A percentile compares a stretch with the other conserved stretches of the same genome.
Evolutionary conservation across 768 basidiomycete genomes (phyloP).

Genomic region (Hysterangium stoloniferum): DNA sequence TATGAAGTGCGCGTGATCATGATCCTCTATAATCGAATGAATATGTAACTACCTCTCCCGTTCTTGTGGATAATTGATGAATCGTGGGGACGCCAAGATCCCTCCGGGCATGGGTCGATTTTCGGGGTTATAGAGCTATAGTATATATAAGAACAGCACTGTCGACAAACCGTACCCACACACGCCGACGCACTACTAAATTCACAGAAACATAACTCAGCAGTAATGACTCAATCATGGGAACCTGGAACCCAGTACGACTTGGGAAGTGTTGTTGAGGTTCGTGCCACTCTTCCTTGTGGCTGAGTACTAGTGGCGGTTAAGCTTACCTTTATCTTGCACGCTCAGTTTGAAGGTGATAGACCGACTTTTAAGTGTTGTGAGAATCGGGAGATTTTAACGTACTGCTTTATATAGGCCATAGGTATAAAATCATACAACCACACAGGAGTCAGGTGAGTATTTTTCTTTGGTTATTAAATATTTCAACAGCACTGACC

Average conservation of each 20-base stretch:
- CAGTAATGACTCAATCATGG: constrained; percentile 46
- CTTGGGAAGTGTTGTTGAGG: constrained; percentile 48
- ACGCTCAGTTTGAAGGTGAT: constrained; percentile 5
- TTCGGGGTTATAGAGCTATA: no score
- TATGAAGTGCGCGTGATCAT: no score
- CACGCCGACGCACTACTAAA: background rate
- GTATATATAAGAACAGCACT: no score
- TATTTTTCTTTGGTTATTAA: background rate
- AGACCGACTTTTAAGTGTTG: no score
- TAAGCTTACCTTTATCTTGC: no score
- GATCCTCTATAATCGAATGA: no score
- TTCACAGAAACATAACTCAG: background rate
- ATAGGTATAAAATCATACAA: constrained; percentile 63
- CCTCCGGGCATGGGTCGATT: no score
- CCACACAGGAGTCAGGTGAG: constrained; percentile 60
- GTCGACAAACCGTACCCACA: no score
- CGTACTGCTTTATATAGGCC: constrained; percentile 28
- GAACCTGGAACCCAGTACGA: constrained; percentile 57
- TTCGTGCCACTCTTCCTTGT: constrained; percentile 17
- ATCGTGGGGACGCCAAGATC: no score
- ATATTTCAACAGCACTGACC: constrained; percentile 1
- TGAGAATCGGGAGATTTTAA: background rate
- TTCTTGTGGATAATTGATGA: no score
- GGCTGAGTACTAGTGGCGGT: constrained; percentile 8
- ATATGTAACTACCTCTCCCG: no score